phyloP scores from a whole-genome alignment of 2,329 filamentous ascomycete genomes.

The Ceratocystis cubensis region DNA sequence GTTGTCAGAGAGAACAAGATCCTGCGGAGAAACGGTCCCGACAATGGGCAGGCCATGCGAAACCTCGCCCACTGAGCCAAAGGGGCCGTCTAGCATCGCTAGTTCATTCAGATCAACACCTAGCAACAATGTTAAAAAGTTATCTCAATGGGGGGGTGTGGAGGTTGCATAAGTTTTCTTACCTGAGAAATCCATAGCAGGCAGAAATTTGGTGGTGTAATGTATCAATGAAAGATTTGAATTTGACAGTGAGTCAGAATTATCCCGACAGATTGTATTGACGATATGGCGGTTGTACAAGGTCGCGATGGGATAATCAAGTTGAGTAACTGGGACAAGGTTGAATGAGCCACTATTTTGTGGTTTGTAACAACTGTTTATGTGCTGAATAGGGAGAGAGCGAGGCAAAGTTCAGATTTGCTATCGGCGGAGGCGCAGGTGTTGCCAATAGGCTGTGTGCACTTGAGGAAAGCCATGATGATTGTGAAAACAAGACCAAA shows the following conservation, averaged over 20 bases:
- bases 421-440: constrained; percentile 45
- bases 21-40: constrained; percentile 72
- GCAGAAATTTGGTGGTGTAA: neutral
- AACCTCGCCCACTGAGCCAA: constrained; percentile 27
- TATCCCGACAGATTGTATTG: neutral
- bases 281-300: neutral
- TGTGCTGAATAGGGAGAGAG: constrained; percentile 44
- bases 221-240: neutral
- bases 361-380: constrained; percentile 21
- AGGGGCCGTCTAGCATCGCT: constrained; percentile 42
- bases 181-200: constrained; percentile 18
- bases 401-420: constrained; percentile 66
- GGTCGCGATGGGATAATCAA: neutral
- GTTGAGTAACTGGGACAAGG: neutral
- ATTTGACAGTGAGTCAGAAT: neutral
- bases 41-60: constrained; percentile 32
- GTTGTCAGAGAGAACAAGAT: constrained; percentile 58
- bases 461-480: constrained; percentile 70
- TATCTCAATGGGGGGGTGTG: constrained; percentile 27
- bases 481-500: constrained; percentile 59
- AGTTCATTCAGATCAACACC: constrained; percentile 49
- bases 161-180: constrained; percentile 22
- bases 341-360: neutral
- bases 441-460: constrained; percentile 50
- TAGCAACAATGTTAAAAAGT: constrained; percentile 24